Evolutionary conservation across 2,329 filamentous ascomycete genomes (phyloP), one percentile per base, ranked within the genome.

Genomic region (Nannizziopsis arthrosporioides): DNA sequence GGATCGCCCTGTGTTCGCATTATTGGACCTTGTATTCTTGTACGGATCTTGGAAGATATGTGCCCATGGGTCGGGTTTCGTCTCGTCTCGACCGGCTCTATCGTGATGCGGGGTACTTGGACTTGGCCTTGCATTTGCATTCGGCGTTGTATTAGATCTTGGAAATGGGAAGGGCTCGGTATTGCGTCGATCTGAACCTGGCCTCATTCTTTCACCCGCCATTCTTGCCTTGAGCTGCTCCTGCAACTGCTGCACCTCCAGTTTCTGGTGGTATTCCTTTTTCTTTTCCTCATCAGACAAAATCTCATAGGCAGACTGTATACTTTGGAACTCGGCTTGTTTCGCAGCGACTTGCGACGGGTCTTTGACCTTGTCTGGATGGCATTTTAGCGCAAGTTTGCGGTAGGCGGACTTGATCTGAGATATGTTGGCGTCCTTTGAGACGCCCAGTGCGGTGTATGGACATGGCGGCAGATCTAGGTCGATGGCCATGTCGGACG

Each of bases 231-330:
- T 38, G 1, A 37, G 9, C 36, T 80, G 73, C 53, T 68, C 78
- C 61, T 76, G 76, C 58, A 86, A 68, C 61, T 82, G 78, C 44
- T 77, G 78, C 53, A 89, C 65, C 58, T 74, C 79, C 53, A 83
- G 73, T 61, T 82, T 76, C 45, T 87, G 80, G 66, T 96, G 87
- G 65, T 95, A 94, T 56, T 81, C 80, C 50, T 72, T 67, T 51
- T 86, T 75, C 61, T 82, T 79, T 5, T 70, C 73, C 22, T 90
- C 84, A 61, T 95, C 82, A 59, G 80, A 85, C 52, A 98, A 77
- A 27, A 92, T 73, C 67, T 96, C 92, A 67, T 94, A 98, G 44
- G 92, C 89, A 58, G 89, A 80, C 65, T 95, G 89, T 31, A 96
- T 85, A 63, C 80, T 81, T 67, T 95, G 88, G 61, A 96, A 98